Base-by-base conservation (phyloP, 495 filamentous ascomycete species). In the Platismatia glauca region DNA sequence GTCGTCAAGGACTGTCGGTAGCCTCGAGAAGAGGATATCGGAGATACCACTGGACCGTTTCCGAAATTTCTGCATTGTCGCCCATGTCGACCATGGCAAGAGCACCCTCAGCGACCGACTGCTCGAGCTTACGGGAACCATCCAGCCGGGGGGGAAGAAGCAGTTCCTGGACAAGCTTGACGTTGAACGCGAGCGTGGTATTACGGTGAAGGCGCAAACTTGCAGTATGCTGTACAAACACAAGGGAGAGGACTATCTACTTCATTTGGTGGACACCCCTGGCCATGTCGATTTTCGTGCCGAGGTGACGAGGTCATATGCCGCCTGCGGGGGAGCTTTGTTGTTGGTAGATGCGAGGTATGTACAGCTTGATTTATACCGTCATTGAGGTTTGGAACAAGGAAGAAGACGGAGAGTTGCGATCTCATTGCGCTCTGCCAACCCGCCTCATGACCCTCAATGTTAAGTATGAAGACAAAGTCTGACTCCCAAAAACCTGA, bases 81-180 rank as follows among this genome's bases (percentile, higher is more conserved):
- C 94, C 7, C 94, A 98, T 73, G 95, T 98, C 74, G 94, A 98
- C 75, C 94, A 98, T 86, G 94, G 94, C 71, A 98, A 98, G 73
- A 90, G 86, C 65, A 98, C 94, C 7, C 88, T 98, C 62, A 88
- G 84, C 62, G 94, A 98, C 67, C 87, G 94, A 13, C 77, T 98
- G 37, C 83, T 98, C 37, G 95, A 98, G 79, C 80, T 96, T 66
- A 98, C 94, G 12, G 94, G 94, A 22, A 97, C 94, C 27, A 97
- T 98, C 62, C 74, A 89, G 63, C 82, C 87, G 2, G 91, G 89
- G 50, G 85, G 80, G 29, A 96, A 97, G 75, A 95, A 95, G 76
- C 94, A 98, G 79, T 86, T 97, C 58, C 77, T 98, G 57, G 94
- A 98, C 73, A 97, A 96, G 69, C 82, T 98, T 41, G 94, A 98